Conservation (phyloP, 2,329 filamentous ascomycete genomes). For the Cladosporium oxysporum region DNA sequence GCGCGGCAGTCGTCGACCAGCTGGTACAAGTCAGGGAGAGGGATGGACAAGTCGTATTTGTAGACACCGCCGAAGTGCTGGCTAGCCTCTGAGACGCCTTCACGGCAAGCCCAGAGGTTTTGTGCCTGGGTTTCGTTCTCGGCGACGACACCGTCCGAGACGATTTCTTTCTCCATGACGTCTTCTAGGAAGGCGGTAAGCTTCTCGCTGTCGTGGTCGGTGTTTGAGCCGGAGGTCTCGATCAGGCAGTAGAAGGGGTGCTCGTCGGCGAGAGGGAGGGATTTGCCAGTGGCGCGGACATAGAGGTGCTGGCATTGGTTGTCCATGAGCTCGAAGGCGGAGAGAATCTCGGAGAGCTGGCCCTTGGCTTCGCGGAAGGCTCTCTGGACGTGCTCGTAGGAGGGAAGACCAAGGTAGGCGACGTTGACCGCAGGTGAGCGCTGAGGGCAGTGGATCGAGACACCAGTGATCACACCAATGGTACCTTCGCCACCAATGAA, state of each 20-base stretch:
- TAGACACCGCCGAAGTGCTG: constrained; percentile 93
- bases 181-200: constrained; percentile 86
- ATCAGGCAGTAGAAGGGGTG: constrained; percentile 95
- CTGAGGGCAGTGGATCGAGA: constrained; percentile 87
- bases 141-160: constrained; percentile 85
- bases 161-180: constrained; percentile 84
- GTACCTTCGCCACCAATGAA: constrained; percentile 97
- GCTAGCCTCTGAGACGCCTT: constrained; percentile 86
- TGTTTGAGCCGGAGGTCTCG: constrained; percentile 92
- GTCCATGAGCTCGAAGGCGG: constrained; percentile 98
- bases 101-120: constrained; percentile 86
- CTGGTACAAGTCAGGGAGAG: constrained; percentile 80
- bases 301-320: constrained; percentile 77
- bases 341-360: constrained; percentile 91
- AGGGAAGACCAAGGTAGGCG: constrained; percentile 88
- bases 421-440: constrained; percentile 88
- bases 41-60: constrained; percentile 98
- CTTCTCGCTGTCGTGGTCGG: constrained; percentile 90
- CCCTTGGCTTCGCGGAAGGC: constrained; percentile 88
- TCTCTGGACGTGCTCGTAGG: constrained; percentile 82
- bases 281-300: constrained; percentile 70
- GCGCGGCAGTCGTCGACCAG: constrained; percentile 83
- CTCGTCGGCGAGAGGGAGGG: constrained; percentile 76
- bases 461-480: constrained; percentile 86
- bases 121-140: constrained; percentile 89